A percentile compares a stretch with the other conserved stretches of the same genome.
Conservation (phyloP, 495 filamentous ascomycete species). For the Evansstolkia leycettana region DNA sequence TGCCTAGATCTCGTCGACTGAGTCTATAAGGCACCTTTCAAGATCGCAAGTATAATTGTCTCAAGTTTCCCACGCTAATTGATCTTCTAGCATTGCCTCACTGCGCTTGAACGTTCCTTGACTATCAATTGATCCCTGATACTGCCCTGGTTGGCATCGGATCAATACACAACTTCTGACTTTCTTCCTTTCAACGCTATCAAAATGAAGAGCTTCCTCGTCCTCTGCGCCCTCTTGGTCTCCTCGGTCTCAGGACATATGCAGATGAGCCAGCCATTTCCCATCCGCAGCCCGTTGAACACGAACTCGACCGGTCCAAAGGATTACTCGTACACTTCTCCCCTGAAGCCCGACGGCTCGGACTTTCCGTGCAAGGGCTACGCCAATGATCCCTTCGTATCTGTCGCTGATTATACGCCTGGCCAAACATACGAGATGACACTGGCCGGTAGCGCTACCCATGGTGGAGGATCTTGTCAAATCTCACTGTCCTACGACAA, state of each 20-base stretch:
- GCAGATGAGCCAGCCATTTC: conserved; percentile 33
- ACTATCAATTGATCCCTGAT: neutral
- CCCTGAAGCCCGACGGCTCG: conserved; percentile 25
- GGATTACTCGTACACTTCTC: conserved; percentile 41
- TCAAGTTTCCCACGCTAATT: too few relatives aligned
- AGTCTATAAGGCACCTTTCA: too few relatives aligned
- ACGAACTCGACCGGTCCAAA: conserved; percentile 19
- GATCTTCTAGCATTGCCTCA: too few relatives aligned
- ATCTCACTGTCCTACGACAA: conserved; percentile 69
- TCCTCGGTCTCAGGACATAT: conserved; percentile 30
- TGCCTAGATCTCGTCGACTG: too few relatives aligned
- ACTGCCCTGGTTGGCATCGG: neutral
- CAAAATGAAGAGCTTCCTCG: conserved; percentile 29
- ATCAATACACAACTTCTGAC: neutral
- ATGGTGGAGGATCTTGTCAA: conserved; percentile 84
- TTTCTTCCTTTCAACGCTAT: neutral
- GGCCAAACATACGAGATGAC: conserved; percentile 29
- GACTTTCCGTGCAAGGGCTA: conserved; percentile 45
- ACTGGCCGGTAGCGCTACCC: conserved; percentile 45
- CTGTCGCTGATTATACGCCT: conserved; percentile 30
- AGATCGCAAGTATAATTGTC: too few relatives aligned
- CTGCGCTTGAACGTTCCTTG: too few relatives aligned
- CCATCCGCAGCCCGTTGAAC: conserved; percentile 36
- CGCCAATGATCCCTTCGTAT: conserved; percentile 29
- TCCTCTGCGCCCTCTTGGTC: conserved; percentile 24